Conservation (phyloP, 2,329 filamentous ascomycete species). For the Penicillium psychrosexuale region DNA sequence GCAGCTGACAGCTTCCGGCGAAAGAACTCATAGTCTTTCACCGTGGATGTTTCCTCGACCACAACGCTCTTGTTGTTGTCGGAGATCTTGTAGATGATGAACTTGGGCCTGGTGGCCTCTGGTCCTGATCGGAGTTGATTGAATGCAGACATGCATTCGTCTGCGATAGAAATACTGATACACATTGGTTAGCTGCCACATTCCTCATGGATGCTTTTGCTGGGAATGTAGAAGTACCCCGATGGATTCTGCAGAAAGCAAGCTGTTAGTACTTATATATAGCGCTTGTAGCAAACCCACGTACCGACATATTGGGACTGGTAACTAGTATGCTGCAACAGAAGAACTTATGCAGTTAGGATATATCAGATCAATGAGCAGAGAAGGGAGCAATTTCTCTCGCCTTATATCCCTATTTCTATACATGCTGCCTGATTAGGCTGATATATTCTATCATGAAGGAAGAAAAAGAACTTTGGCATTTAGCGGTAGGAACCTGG, state of each 20-base stretch:
- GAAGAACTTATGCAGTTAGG: not conserved
- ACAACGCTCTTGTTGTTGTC: constrained; percentile 37
- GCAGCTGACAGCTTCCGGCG: constrained; percentile 17
- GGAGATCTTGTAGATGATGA: constrained; percentile 47
- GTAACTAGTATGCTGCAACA: not conserved
- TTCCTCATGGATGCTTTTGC: not conserved
- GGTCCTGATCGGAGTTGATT: constrained; percentile 29
- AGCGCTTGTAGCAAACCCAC: not conserved
- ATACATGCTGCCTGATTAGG: not conserved
- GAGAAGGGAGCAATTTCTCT: not conserved
- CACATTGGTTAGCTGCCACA: not conserved
- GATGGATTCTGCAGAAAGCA: not conserved
- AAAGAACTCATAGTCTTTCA: constrained; percentile 31
- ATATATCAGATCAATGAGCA: not conserved
- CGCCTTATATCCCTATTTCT: not conserved
- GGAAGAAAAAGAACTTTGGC: not conserved
- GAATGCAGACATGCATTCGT: constrained; percentile 34
- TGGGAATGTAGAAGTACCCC: not conserved
- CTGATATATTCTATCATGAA: not conserved
- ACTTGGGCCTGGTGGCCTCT: constrained; percentile 44
- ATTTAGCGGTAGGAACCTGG: not conserved
- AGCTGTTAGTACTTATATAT: not conserved
- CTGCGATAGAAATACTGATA: not conserved
- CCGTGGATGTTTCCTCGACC: constrained; percentile 34
- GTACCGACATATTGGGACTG: not conserved